Evolutionary conservation across 2,329 filamentous ascomycete species (phyloP), one percentile per base, ranked within the genome.

Genomic region (Periconia sp.): DNA sequence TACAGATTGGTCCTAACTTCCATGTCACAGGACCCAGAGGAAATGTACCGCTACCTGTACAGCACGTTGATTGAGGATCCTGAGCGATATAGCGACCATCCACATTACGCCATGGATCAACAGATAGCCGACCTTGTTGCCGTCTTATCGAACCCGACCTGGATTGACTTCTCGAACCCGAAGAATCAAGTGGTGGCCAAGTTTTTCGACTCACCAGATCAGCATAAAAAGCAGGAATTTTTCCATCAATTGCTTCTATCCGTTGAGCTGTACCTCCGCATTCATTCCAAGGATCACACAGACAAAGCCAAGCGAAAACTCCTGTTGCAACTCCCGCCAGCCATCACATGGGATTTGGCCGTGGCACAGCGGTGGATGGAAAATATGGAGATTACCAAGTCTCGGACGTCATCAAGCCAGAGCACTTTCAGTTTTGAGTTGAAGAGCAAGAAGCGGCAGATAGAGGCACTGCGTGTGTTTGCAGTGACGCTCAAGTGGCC

Each of bases 191-290:
- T 91, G 19, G 84, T 87, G 20, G 89, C 89, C 2, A 85, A 86
- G 50, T 91, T 88, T 72, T 88, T 91, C 55, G 86, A 80, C 52
- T 77, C 80, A 35, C 76, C 78, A 17, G 85, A 87, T 60, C 76
- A 81, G 44, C 73, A 77, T 17, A 79, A 81, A 54, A 88, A 87
- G 62, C 81, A 82, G 54, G 81, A 80, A 23, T 91, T 92, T 74
- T 91, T 90, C 69, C 87, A 90, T 68, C 89, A 92, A 71, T 75
- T 92, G n/a, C 78, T 92, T 2, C 80, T 92, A 41, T 88, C 86
- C 58, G 79, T 89, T 46, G 89, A 92, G 71, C 78, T 92, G 6
- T 85, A 90, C 64, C 71, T 89, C 53, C 83, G 89, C 40, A 89
- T 91, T 61, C 83, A 87, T 62, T 85, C 83, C 1, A 77, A 76